Evolutionary conservation across 2,329 filamentous ascomycete species (phyloP).

Genomic region (Verticillium zaregamsianum): DNA sequence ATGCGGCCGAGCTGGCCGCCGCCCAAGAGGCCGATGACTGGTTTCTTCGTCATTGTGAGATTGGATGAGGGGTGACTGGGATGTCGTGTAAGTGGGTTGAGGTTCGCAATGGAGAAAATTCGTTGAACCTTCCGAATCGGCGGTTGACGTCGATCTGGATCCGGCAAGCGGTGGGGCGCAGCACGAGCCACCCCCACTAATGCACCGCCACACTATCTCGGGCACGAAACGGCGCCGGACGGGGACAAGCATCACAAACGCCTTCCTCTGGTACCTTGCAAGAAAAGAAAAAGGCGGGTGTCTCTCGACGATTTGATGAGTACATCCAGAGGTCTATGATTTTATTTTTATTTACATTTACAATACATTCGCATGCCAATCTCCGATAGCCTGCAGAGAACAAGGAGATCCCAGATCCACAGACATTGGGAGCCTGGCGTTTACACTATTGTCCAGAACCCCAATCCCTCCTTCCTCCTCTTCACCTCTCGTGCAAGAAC

Average conservation of each 20-base stretch:
- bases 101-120: not conserved
- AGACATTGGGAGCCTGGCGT: no score
- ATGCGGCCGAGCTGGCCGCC: constrained; percentile 84
- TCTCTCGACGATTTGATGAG: no score
- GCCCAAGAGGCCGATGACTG: constrained; percentile 49
- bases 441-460: not conserved
- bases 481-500: not conserved
- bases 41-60: constrained; percentile 22
- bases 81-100: not conserved
- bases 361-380: not conserved
- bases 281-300: no score
- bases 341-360: no score
- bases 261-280: no score
- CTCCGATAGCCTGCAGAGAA: no score
- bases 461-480: not conserved
- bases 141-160: not conserved
- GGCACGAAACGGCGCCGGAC: no score
- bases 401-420: no score
- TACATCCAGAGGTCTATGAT: no score
- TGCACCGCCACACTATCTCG: not conserved
- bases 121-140: not conserved
- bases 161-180: not conserved
- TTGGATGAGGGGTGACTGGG: not conserved
- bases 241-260: no score
- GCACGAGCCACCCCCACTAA: not conserved